Evolutionary conservation across 2,329 filamentous ascomycete species (phyloP).

Genomic region (Trichoderma simmonsii): DNA sequence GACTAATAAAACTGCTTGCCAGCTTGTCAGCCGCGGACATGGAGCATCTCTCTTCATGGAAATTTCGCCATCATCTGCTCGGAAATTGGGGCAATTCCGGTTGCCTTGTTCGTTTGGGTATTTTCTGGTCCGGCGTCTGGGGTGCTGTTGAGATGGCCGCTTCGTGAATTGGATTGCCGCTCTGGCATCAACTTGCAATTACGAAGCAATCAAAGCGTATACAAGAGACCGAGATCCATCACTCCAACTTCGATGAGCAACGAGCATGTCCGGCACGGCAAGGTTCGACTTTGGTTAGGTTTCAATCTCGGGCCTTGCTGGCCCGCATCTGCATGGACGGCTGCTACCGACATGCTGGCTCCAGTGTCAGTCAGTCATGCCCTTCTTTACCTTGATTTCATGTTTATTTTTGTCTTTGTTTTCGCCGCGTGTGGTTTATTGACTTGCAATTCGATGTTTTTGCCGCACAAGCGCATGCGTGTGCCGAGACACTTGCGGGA

Average conservation of each 20-base stretch:
- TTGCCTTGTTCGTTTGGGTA: background rate
- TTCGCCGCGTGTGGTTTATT: background rate
- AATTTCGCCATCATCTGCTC: background rate
- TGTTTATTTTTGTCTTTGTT: conserved; percentile 10
- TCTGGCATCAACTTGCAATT: background rate
- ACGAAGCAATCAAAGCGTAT: background rate
- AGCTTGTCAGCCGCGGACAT: background rate
- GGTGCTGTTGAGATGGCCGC: background rate
- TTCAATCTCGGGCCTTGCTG: background rate
- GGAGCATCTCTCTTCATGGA: conserved; percentile 5
- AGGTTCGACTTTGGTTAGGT: background rate
- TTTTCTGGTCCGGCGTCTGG: background rate
- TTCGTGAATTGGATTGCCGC: background rate
- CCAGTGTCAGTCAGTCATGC: background rate
- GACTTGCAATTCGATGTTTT: background rate
- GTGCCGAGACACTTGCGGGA: background rate
- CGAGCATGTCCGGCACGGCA: background rate
- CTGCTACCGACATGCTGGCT: conserved; percentile 9
- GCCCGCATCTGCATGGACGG: conserved; percentile 12
- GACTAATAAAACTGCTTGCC: background rate
- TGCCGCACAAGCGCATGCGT: background rate
- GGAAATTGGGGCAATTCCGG: conserved; percentile 1
- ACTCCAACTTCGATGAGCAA: background rate
- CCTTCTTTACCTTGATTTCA: background rate
- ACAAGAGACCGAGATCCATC: background rate